phyloP scores from a whole-genome alignment of 176 grass and related monocot genomes.

The Pontederia paniculata region DNA sequence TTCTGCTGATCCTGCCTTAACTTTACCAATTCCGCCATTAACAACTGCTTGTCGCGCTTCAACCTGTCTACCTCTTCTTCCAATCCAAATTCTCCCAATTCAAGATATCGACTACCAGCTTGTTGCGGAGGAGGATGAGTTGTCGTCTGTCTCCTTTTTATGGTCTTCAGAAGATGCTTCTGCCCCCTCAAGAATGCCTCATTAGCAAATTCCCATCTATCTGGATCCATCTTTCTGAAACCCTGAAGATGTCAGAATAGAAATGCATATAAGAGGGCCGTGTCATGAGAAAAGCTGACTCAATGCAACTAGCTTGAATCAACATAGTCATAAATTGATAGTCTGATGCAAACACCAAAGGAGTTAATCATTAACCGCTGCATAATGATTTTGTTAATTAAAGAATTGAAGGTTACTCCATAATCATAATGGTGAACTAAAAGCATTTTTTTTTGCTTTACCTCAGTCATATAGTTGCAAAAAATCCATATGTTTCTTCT shows the following conservation, averaged over 20 bases:
- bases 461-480: no score
- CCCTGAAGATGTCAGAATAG: constrained; percentile 31
- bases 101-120: constrained; percentile 49
- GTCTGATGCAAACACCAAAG: no score
- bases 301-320: not conserved
- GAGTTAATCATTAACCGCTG: no score
- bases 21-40: constrained; percentile 80
- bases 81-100: constrained; percentile 71
- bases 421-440: no score
- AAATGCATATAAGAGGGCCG: not conserved
- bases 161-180: constrained; percentile 74
- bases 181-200: constrained; percentile 77
- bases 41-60: constrained; percentile 64
- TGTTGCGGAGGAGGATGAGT: constrained; percentile 36
- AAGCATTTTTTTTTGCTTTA: no score
- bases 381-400: no score
- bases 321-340: no score
- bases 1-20: constrained; percentile 89
- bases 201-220: constrained; percentile 91
- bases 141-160: constrained; percentile 51
- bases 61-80: constrained; percentile 60
- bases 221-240: constrained; percentile 93
- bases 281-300: not conserved
- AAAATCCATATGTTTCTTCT: no score
- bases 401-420: no score